phyloP scores from a whole-genome alignment of 495 filamentous ascomycete species.

The Usnea hakonensis region DNA sequence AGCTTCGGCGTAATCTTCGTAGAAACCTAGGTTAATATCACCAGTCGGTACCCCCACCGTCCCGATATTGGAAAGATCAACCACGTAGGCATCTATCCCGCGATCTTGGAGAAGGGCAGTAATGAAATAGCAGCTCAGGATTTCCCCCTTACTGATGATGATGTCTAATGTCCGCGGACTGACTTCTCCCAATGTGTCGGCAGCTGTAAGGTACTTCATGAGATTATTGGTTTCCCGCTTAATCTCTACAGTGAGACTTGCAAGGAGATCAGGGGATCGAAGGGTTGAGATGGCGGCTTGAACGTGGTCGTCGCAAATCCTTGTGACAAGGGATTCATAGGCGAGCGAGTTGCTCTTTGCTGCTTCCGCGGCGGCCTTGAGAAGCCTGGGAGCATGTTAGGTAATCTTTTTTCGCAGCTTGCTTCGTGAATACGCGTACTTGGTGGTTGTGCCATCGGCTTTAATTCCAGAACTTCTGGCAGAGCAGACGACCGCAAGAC shows the following conservation, averaged over 20 bases:
- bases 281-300: neutral
- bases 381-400: neutral
- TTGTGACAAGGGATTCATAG: neutral
- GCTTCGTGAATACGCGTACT: constrained; percentile 54
- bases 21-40: constrained; percentile 65
- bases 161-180: constrained; percentile 77
- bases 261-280: constrained; percentile 39
- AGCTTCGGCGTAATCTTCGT: constrained; percentile 56
- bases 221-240: constrained; percentile 63
- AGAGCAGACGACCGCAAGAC: constrained; percentile 83
- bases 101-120: constrained; percentile 67
- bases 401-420: constrained; percentile 1
- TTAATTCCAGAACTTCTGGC: constrained; percentile 88
- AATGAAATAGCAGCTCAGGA: constrained; percentile 82
- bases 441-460: constrained; percentile 82
- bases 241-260: constrained; percentile 52
- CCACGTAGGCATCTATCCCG: constrained; percentile 71
- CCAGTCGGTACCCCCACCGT: constrained; percentile 52
- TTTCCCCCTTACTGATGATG: constrained; percentile 86
- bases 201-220: constrained; percentile 51
- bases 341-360: neutral
- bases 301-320: neutral
- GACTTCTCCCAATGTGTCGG: constrained; percentile 59
- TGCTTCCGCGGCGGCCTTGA: neutral
- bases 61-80: constrained; percentile 72